A percentile compares a stretch with the other conserved stretches of the same genome.
phyloP scores from a whole-genome alignment of 2,329 filamentous ascomycete species.

The Aspergillus hortae region DNA sequence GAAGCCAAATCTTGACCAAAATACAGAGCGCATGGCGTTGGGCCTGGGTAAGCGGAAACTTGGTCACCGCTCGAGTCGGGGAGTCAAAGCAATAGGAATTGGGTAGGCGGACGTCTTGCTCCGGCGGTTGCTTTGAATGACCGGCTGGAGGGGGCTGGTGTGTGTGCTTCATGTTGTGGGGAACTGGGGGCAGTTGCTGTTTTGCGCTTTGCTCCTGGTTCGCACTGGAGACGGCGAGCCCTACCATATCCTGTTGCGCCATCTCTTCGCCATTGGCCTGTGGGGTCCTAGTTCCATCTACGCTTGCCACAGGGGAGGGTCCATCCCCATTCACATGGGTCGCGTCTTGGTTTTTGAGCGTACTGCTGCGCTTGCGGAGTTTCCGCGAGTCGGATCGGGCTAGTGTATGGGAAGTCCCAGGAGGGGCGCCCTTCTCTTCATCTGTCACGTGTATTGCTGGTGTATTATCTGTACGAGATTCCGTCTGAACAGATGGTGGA shows the following conservation, averaged over 20 bases:
- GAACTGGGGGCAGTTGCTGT: constrained; percentile 30
- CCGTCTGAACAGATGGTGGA: background rate
- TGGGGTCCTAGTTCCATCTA: constrained; percentile 9
- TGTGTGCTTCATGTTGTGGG: constrained; percentile 37
- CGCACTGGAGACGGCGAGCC: constrained; percentile 26
- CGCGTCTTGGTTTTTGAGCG: constrained; percentile 24
- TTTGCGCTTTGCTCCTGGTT: constrained; percentile 24
- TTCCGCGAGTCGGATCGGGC: constrained; percentile 32
- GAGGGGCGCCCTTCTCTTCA: constrained; percentile 44
- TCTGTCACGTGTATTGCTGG: constrained; percentile 76
- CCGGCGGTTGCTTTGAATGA: constrained; percentile 42
- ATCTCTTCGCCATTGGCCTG: constrained; percentile 10
- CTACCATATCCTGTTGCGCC: constrained; percentile 20
- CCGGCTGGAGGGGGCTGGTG: constrained; percentile 32
- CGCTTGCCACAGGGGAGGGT: background rate
- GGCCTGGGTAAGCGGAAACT: constrained; percentile 49
- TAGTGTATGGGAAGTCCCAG: constrained; percentile 27
- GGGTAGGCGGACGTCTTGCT: constrained; percentile 40
- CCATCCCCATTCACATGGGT: constrained; percentile 21
- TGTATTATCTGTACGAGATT: constrained; percentile 44
- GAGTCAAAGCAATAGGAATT: constrained; percentile 35
- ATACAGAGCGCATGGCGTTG: constrained; percentile 55
- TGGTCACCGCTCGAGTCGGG: constrained; percentile 42
- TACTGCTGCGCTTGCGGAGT: constrained; percentile 32
- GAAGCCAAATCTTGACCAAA: constrained; percentile 80